Evolutionary conservation across 192 early-diverging fungal genomes (phyloP), one percentile per base, ranked within the genome.

Genomic region (Rhizophagus sp.): DNA sequence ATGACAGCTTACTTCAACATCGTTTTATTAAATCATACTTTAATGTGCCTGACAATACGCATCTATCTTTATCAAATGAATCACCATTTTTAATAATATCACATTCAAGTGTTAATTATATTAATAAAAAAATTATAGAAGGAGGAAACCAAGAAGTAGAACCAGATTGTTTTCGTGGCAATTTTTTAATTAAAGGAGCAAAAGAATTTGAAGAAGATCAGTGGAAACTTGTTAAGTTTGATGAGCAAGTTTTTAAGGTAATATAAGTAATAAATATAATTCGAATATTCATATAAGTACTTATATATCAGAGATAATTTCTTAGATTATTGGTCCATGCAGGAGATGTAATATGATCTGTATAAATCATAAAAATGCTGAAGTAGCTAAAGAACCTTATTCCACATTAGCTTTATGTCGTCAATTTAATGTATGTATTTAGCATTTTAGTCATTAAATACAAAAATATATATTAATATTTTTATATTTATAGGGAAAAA

Each of bases 321-420:
- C 12, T 61, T 75, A 81, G 70, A 85, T 91, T 5, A 39, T 87
- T 24, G 91, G 90, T 5, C 92, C 88, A 3, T 95, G 94, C 80
- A 81, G 82, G 11, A 88, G 94, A 17, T 95, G 94, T 85, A 88
- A 91, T 73, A 92, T 95, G 90, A 87, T 94, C n/a, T 91, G 90
- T 57, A 86, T 94, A 30, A 88, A 95, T 77, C 92, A 91, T 65
- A 82, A 85, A 62, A 93, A 90, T 19, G 90, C 86, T 9, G 76
- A 84, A 70, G 81, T 84, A 71, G 83, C 89, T 24, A 87, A 87
- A 33, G 92, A 94, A 79, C 92, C 92, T 9, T 94, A 90, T 79
- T 81, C 88, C 1, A 92, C 90, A 4, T 80, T 91, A 61, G 83
- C 86, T 57, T 78, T 81, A 69, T 78, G 87, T 66, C 85, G 88